phyloP scores from a whole-genome alignment of 331 rosid species.

The Stylosanthes scabra region DNA sequence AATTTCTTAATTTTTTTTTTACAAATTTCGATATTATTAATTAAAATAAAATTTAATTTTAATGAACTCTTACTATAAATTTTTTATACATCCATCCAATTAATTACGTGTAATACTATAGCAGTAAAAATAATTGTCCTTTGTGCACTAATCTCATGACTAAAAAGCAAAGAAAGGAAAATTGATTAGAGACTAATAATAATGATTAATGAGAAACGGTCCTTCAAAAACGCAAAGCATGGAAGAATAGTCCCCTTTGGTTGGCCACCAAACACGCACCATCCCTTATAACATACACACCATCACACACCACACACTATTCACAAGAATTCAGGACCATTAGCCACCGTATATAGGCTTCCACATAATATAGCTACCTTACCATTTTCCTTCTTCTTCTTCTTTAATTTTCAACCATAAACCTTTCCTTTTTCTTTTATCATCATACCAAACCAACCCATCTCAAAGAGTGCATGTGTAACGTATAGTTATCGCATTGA shows the following conservation, averaged over 20 bases:
- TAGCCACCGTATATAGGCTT: not conserved
- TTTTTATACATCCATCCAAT: no score
- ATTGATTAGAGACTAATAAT: not conserved
- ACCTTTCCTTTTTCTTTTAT: not conserved
- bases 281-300: conserved; percentile 24
- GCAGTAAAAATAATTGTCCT: no score
- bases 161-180: not conserved
- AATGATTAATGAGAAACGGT: no score
- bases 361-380: not conserved
- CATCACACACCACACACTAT: not conserved
- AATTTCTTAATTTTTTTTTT: no score
- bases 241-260: conserved; percentile 40
- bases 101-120: no score
- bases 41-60: no score
- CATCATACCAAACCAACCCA: no score
- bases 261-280: conserved; percentile 39
- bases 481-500: not conserved
- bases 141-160: no score
- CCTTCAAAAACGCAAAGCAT: not conserved
- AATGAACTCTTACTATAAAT: no score
- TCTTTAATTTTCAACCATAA: not conserved
- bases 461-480: not conserved
- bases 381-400: not conserved
- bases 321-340: conserved; percentile 21
- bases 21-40: no score